Evolutionary conservation across 176 grass and related monocot genomes (phyloP).

Genomic region (Triticum urartu): DNA sequence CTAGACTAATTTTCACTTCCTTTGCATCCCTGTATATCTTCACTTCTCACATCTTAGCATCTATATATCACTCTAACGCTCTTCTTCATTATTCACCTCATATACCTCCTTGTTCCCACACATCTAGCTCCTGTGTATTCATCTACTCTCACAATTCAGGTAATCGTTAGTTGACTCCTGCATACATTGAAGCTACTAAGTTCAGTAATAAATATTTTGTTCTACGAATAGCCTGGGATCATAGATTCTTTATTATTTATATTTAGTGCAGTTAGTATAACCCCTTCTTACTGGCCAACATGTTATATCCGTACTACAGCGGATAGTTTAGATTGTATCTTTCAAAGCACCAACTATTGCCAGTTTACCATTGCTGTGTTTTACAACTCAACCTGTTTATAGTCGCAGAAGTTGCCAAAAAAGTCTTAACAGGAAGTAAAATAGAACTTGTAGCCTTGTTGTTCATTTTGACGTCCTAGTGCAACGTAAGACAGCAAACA

Average conservation of each 20-base stretch:
- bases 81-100: no score
- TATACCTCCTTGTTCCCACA: no score
- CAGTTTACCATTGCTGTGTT: not conserved
- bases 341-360: not conserved
- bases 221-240: not conserved
- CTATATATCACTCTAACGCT: no score
- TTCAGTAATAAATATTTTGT: not conserved
- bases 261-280: constrained; percentile 2
- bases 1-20: no score
- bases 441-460: not conserved
- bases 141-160: no score
- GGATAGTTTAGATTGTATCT: not conserved
- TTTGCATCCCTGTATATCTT: no score
- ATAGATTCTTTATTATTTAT: not conserved
- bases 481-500: not conserved
- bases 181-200: not conserved
- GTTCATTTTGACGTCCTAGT: not conserved
- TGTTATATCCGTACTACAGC: not conserved
- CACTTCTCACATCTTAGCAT: no score
- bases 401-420: not conserved
- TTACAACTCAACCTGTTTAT: not conserved
- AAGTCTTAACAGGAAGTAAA: not conserved
- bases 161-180: constrained; percentile 2
- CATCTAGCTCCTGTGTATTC: no score
- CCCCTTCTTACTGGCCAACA: constrained; percentile 1